Evolutionary conservation across 495 filamentous ascomycete species (phyloP).

Genomic region (Neurospora discreta): DNA sequence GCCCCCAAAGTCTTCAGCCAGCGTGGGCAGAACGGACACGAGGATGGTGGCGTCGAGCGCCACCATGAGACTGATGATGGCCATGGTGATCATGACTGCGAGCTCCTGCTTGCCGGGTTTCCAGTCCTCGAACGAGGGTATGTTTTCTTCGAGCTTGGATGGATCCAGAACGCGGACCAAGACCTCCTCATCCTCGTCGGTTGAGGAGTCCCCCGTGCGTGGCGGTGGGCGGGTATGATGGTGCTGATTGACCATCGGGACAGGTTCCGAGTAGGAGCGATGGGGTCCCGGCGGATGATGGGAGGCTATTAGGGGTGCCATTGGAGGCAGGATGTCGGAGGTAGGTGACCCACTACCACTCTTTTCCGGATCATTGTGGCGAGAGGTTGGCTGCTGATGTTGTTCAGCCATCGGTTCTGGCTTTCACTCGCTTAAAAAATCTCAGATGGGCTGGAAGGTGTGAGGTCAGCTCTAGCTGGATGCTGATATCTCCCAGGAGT

Average conservation of each 20-base stretch:
- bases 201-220: not conserved
- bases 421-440: not conserved
- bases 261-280: not conserved
- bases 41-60: slow-evolving; percentile 47
- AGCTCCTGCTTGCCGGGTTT: slow-evolving; percentile 25
- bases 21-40: slow-evolving; percentile 31
- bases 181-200: not conserved
- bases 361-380: not conserved
- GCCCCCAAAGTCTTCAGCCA: slow-evolving; percentile 33
- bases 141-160: slow-evolving; percentile 6
- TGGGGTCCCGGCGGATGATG: not conserved
- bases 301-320: not conserved
- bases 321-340: not conserved
- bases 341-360: not conserved
- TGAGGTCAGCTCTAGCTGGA: not conserved
- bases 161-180: not conserved
- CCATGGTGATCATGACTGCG: slow-evolving; percentile 32
- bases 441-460: not conserved
- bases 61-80: slow-evolving; percentile 38
- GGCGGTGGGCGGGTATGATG: not conserved
- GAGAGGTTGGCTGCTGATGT: not conserved
- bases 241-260: not conserved
- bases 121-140: slow-evolving; percentile 21
- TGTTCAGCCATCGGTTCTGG: not conserved
- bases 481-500: not conserved